Evolutionary conservation across 495 filamentous ascomycete species (phyloP).

Genomic region (Hypoxylon subgilvum): DNA sequence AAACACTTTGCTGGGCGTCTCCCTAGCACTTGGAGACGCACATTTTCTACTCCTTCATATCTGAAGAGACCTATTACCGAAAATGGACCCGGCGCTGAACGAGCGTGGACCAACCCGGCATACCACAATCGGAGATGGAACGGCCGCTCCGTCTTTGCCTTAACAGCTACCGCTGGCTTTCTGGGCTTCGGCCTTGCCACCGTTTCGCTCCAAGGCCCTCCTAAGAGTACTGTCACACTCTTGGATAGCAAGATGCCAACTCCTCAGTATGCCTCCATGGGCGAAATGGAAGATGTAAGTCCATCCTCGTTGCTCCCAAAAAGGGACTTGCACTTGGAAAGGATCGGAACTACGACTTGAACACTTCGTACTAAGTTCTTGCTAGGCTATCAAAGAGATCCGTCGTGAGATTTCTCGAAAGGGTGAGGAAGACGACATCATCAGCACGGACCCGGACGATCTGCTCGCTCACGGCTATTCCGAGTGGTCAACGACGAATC

Average conservation of each 20-base stretch:
- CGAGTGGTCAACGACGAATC: conserved; percentile 86
- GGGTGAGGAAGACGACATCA: conserved; percentile 66
- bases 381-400: conserved; percentile 68
- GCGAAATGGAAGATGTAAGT: conserved; percentile 59
- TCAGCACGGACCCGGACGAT: conserved; percentile 84
- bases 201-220: conserved; percentile 26
- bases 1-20: conserved; percentile 36
- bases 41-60: conserved; percentile 17
- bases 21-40: conserved; percentile 32
- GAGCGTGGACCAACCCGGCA: conserved; percentile 15
- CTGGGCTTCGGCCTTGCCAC: conserved; percentile 48
- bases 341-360: background rate
- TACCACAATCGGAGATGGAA: conserved; percentile 25
- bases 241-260: conserved; percentile 47
- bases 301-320: background rate
- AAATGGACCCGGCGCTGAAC: conserved; percentile 20
- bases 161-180: conserved; percentile 51
- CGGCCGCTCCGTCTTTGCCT: conserved; percentile 44
- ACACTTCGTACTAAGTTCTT: conserved; percentile 37
- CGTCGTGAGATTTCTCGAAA: conserved; percentile 53
- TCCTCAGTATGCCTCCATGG: conserved; percentile 55
- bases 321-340: background rate
- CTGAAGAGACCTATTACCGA: conserved; percentile 23
- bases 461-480: conserved; percentile 83
- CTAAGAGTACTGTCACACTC: conserved; percentile 39